Evolutionary conservation across 1,139 yeast species (phyloP), one percentile per base, ranked within the genome.

Genomic region (Candida sojae): DNA sequence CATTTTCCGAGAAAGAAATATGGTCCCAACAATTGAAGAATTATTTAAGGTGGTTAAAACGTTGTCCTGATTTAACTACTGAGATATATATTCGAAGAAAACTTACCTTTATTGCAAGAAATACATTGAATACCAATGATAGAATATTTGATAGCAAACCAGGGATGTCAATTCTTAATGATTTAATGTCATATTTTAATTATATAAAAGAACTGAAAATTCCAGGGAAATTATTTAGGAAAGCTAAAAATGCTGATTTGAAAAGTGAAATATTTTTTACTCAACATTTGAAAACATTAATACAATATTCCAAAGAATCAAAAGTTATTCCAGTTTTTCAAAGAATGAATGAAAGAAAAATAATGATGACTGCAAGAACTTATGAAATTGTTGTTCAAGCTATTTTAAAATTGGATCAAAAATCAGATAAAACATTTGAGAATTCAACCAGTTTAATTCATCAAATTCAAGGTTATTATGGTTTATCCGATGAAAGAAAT

Each of bases 21-120:
- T 67, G 61, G 51, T 57, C 61, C 8, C 57, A 57, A 1, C 77
- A 75, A 50, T 52, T 73, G 44, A 58, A 61, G 45, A 71, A 71
- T 47, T 66, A 64, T 50, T 50, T 68, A 25, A 48, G 52, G 30
- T 75, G 79, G 79, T 49, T 29, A 5, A 29, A 38, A 21, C 29
- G 25, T 11, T 37, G 39, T 3, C 6, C 30, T 1, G 45, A 46
- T 37, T 13, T 8, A 8, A 12, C 5, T 12, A 13, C 36, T 9
- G 13, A n/a, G 12, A n/a, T 6, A 6, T 46, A 39, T 29, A 31
- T 33, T 23, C 12, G 26, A 31, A 31, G 10, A 5, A 40, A 36
- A 30, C 25, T 46, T 11, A 23, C 13, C 4, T 46, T 31, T 28
- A 31, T 50, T n/a, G 26, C 33, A 4, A 35, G 17, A n/a, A 41